These are phyloP conservation scores for Pelargonium myrrhifolium DNA, from an alignment of 441 rosid genomes.

Conservation along the genomic window DNA sequence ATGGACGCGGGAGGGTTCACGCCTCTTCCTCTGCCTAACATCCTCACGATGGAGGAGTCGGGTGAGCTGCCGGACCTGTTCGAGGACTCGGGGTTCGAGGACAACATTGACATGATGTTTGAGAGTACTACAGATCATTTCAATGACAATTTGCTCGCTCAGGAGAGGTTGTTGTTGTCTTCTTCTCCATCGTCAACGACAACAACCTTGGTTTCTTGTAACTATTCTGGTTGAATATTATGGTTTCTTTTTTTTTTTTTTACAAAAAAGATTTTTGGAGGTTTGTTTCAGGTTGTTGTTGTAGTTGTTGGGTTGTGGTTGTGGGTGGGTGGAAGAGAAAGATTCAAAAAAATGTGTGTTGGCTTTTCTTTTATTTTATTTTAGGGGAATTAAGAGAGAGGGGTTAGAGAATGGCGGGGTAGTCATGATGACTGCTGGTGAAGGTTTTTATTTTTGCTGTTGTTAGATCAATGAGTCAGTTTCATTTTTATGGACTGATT, in stretches of 20 bases:
- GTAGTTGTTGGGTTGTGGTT: not conserved
- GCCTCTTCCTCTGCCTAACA: constrained; percentile 32
- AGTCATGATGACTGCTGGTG: too few species aligned
- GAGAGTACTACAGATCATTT: constrained; percentile 15
- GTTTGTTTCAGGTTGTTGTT: not conserved
- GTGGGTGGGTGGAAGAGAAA: not conserved
- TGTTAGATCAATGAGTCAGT: not conserved
- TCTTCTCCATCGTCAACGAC: constrained; percentile 42
- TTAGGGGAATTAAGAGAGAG: not conserved
- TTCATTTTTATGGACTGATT: constrained; percentile 1
- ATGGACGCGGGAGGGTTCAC: constrained; percentile 39
- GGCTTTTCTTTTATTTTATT: too few species aligned
- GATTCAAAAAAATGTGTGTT: not conserved
- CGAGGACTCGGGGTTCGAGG: constrained; percentile 55
- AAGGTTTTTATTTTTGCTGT: not conserved
- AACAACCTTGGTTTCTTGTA: constrained; percentile 43
- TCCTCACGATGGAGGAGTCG: constrained; percentile 29
- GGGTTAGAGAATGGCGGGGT: not conserved
- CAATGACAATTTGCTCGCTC: too few species aligned
- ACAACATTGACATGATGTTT: constrained; percentile 67
- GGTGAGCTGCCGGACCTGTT: constrained; percentile 55
- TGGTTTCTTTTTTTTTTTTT: not conserved
- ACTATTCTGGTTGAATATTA: constrained; percentile 37
- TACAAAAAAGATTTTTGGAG: not conserved
- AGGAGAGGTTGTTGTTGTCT: constrained; percentile 22